Percentiles rank a stretch among this genome's conserved stretches.
Conservation (phyloP, 306 rosid genomes). For the Echinosophora koreensis region DNA sequence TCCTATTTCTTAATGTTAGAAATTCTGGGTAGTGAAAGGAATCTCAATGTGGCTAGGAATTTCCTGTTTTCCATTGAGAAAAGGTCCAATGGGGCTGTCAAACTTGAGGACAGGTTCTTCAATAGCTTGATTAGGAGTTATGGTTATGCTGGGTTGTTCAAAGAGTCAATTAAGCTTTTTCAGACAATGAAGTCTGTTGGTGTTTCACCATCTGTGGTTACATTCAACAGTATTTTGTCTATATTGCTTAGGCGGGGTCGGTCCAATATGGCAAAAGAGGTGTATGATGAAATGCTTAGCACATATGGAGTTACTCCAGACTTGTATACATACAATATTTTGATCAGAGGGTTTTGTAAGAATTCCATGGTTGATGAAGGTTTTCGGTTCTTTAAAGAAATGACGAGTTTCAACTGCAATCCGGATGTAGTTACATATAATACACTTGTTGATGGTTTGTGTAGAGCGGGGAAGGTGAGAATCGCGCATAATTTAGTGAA, state of each 20-base stretch:
- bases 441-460: constrained; percentile 87
- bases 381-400: constrained; percentile 67
- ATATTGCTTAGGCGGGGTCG: constrained; percentile 79
- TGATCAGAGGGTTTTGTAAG: constrained; percentile 89
- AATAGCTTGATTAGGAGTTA: constrained; percentile 79
- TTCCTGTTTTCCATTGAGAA: constrained; percentile 75
- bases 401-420: constrained; percentile 59
- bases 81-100: constrained; percentile 67
- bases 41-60: constrained; percentile 77
- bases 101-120: constrained; percentile 74
- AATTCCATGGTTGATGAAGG: constrained; percentile 80
- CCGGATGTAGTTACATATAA: constrained; percentile 83
- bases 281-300: constrained; percentile 80
- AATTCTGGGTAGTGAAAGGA: constrained; percentile 63
- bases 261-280: constrained; percentile 66
- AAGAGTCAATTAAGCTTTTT: constrained; percentile 76
- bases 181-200: constrained; percentile 66
- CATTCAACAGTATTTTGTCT: constrained; percentile 65
- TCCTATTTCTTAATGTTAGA: constrained; percentile 70
- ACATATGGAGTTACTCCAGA: constrained; percentile 80
- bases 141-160: constrained; percentile 76
- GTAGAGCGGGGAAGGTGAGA: constrained; percentile 74
- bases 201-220: constrained; percentile 70
- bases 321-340: constrained; percentile 65
- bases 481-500: constrained; percentile 72